Base-by-base conservation (phyloP, 768 basidiomycete genomes). In the Podaxis mareebaensis region DNA sequence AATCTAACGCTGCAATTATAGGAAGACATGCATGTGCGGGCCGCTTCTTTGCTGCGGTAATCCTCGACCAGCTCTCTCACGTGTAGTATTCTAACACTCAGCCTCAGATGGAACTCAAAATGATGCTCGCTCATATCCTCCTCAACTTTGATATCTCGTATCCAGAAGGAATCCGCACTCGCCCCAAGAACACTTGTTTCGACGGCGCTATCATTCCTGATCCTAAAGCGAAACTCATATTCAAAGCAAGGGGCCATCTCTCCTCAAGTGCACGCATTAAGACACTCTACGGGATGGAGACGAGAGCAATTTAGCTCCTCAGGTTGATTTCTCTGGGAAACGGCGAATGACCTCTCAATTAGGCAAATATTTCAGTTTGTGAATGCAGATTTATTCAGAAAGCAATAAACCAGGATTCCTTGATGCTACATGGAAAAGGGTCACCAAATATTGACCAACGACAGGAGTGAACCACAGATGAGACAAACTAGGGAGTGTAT, bases 11-110 rank as follows among this genome's bases (percentile, higher is more conserved):
- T 46, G 33, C 28, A n/a, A 58, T 67, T 64, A 33, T 59, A 77
- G 74, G 75, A n/a, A 71, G 73, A 30, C 74, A 76, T 67, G 73
- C 76, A 58, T 78, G 77, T 68, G 73, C 75, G 53, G 75, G 76
- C 24, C 68, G 74, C 49, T 75, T 76, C 65, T 77, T 78, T 57
- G 76, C 76, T 57, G 71, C 73, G 39, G 75, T 76, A 68, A 57
- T 72, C 69, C 33, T 56, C 57, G 13, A 38, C n/a, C 15, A 12
- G 12, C 11, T 12, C 20, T 59, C 20, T 52, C 63, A 11, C 54
- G 2, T 5, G 40, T 55, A n/a, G 7, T 33, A 20, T 39, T 53
- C 42, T 55, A 38, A 42, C 8, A 8, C 3, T 33, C 33, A n/a
- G 7, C 13, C 13, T 52, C 49, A 78, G 78, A 76, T 73, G 71